Evolutionary conservation across 164 flowering plant species (phyloP), one percentile per base, ranked within the genome.

Genomic region (Vitis rotundifolia): DNA sequence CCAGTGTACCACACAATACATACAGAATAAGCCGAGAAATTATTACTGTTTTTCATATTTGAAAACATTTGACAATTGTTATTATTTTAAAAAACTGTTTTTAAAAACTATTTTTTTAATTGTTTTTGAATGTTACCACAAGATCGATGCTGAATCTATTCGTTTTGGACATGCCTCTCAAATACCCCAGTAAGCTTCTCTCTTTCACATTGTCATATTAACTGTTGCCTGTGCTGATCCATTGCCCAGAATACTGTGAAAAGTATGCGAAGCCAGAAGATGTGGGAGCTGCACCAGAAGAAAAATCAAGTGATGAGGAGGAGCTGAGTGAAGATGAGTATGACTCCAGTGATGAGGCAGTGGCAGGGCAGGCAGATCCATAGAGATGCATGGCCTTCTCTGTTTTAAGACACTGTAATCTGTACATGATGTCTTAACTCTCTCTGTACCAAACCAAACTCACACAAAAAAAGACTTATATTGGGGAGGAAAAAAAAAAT

Each of bases 291-390:
- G 81, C 50, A 10, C 73, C 26, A 1, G 89, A 87, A 44, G 90
- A 79, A 48, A 22, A 76, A 78, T 65, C 83, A 22, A 22, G 86
- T 2, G 83, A 89, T 22, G 91, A 89, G 18, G 93, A 85, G 63
- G 90, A 86, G 63, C 66, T 81, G 60, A 86, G 87, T 57, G 91
- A 87, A 64, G 88, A 80, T 37, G 91, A 83, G 13, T 82, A 76
- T 73, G 85, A 68, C 63, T 89, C 87, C 7, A 81, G 85, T 55
- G 91, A 84, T 12, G 91, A 87, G 29, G 90, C 64, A 16, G 68
- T 80, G 67, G 84, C 76, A 1, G 83, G 86, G 63, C 71, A 70
- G 22, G 77, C 82, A 22, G 84, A 82, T 68, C 87, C 89, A n/a
- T 83, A 73, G 61, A 31, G 7, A 48, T 52, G 63, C 37, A 19